These are phyloP conservation scores for Wallacemonas sp. DNA, from an alignment of 208 protist species.

Conservation along the genomic window DNA sequence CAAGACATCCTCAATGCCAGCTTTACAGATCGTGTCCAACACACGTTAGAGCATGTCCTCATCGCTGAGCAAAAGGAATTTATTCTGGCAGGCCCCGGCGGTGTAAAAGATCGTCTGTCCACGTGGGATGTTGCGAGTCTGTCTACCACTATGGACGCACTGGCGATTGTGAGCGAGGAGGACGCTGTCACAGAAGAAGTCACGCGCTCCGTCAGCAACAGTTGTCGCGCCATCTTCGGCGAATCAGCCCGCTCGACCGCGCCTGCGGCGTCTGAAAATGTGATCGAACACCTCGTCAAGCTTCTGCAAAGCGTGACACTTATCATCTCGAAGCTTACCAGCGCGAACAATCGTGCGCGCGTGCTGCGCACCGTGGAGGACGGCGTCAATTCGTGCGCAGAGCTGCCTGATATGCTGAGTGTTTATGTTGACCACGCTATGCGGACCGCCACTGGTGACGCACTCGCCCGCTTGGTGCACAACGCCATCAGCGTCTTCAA, in stretches of 20 bases:
- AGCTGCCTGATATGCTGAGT: constrained; percentile 41
- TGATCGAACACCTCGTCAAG: background rate
- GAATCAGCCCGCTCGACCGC: background rate
- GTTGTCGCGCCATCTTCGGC: background rate
- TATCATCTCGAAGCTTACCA: constrained; percentile 10
- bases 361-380: constrained; percentile 1
- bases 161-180: constrained; percentile 2
- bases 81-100: constrained; percentile 22
- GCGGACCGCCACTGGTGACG: constrained; percentile 23
- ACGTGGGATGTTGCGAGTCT: constrained; percentile 29
- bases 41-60: constrained; percentile 24
- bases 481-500: constrained; percentile 52
- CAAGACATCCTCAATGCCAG: constrained; percentile 19
- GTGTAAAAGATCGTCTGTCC: constrained; percentile 14
- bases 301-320: background rate
- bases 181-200: constrained; percentile 3
- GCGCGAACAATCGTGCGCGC: background rate
- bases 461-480: constrained; percentile 22
- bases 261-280: background rate
- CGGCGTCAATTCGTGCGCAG: constrained; percentile 22
- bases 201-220: background rate
- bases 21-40: constrained; percentile 27
- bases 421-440: constrained; percentile 61
- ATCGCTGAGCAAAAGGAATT: constrained; percentile 15
- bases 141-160: background rate